Conservation (phyloP, 257 asterid genomes). For the Ajuga chamaepitys region DNA sequence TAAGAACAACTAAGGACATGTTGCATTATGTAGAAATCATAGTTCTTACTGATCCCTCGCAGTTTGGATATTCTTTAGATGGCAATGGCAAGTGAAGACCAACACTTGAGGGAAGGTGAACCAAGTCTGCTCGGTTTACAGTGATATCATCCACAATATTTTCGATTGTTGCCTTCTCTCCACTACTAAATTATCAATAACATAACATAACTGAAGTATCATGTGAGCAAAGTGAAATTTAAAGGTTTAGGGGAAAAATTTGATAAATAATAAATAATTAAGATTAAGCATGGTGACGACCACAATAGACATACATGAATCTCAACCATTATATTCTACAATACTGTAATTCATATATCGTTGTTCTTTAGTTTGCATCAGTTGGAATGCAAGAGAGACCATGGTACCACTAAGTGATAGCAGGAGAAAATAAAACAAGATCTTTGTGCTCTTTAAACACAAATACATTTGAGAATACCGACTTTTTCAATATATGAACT, state of each 20-base stretch:
- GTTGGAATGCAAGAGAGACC: not conserved
- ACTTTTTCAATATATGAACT: not conserved
- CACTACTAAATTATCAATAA: constrained; percentile 36
- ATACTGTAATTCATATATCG: not conserved
- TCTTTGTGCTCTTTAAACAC: not conserved
- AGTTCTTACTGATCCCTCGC: constrained; percentile 84
- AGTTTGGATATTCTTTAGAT: constrained; percentile 77
- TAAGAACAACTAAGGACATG: not conserved
- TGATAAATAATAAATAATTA: not conserved
- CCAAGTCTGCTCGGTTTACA: constrained; percentile 89
- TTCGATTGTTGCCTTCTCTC: constrained; percentile 94
- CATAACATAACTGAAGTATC: constrained; percentile 13
- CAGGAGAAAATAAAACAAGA: constrained; percentile 3
- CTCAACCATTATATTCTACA: not conserved
- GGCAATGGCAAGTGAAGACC: constrained; percentile 76
- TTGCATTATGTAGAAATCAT: not conserved
- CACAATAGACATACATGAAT: not conserved
- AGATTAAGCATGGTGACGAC: not conserved
- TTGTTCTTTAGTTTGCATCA: not conserved
- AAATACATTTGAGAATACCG: constrained; percentile 1
- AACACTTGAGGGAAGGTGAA: constrained; percentile 79
- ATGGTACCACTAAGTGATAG: constrained; percentile 3
- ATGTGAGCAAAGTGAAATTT: not conserved
- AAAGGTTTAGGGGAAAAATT: too few relatives aligned
- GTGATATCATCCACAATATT: constrained; percentile 78